phyloP scores from a whole-genome alignment of 1,284 basidiomycete genomes.

The Boletus sp. region DNA sequence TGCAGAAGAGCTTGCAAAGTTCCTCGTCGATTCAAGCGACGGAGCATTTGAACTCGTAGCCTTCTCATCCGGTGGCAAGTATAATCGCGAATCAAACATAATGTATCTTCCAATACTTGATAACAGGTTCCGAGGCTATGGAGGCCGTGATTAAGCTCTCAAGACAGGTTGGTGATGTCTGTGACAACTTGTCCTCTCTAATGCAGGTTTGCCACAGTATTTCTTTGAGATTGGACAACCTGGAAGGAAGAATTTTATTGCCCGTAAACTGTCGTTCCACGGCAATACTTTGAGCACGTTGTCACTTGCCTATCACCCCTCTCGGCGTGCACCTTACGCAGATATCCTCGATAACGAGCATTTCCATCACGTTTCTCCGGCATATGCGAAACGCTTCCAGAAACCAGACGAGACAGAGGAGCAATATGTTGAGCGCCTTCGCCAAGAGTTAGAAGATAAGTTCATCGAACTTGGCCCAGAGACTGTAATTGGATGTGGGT shows the following conservation, averaged over 20 bases:
- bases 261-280: constrained; percentile 76
- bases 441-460: constrained; percentile 78
- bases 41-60: constrained; percentile 71
- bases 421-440: constrained; percentile 70
- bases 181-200: constrained; percentile 2
- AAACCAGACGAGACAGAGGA: constrained; percentile 65
- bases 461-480: constrained; percentile 76
- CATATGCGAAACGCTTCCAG: constrained; percentile 79
- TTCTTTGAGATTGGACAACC: constrained; percentile 66
- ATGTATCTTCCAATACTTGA: constrained; percentile 1
- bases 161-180: constrained; percentile 51
- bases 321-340: constrained; percentile 63
- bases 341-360: constrained; percentile 57
- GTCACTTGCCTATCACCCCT: constrained; percentile 60
- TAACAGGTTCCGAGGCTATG: constrained; percentile 78
- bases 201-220: constrained; percentile 43
- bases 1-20: constrained; percentile 70
- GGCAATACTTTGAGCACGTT: constrained; percentile 77
- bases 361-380: constrained; percentile 81
- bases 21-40: constrained; percentile 55
- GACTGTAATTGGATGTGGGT: constrained; percentile 73
- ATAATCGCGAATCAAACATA: neutral
- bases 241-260: constrained; percentile 73
- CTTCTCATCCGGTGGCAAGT: constrained; percentile 67
- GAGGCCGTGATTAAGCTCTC: constrained; percentile 76